A percentile compares a stretch with the other conserved stretches of the same genome.
Evolutionary conservation across 2,329 filamentous ascomycete genomes (phyloP).

Genomic region (Beauveria sp.): DNA sequence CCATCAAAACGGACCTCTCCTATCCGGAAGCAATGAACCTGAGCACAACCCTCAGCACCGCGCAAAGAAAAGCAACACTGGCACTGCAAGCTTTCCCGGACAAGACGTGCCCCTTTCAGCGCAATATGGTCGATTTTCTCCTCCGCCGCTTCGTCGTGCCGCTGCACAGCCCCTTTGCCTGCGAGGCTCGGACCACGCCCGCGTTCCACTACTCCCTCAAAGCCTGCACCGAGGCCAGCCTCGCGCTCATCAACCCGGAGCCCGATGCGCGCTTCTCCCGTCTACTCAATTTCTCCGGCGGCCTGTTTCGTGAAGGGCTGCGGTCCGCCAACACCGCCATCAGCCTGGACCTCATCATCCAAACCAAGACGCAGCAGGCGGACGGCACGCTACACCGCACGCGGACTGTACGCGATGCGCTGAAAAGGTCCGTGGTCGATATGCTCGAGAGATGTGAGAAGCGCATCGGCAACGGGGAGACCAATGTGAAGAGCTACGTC

Average conservation of each 20-base stretch:
- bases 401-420: conserved; percentile 18
- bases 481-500: conserved; percentile 35
- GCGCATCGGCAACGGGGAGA: conserved; percentile 32
- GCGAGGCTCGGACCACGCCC: conserved; percentile 33
- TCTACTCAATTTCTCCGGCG: conserved; percentile 30
- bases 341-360: conserved; percentile 28
- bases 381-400: conserved; percentile 23
- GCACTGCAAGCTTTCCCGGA: not conserved
- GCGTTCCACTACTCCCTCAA: conserved; percentile 43
- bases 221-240: conserved; percentile 35
- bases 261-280: conserved; percentile 28
- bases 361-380: conserved; percentile 19
- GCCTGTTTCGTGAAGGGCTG: conserved; percentile 33
- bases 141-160: conserved; percentile 47
- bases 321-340: conserved; percentile 26
- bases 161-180: conserved; percentile 43
- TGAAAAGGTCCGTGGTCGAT: conserved; percentile 24
- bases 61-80: not conserved
- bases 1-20: not conserved
- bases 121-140: conserved; percentile 43
- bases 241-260: conserved; percentile 28
- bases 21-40: conserved; percentile 4
- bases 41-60: not conserved
- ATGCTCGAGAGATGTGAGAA: conserved; percentile 17
- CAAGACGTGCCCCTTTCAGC: conserved; percentile 29